These are phyloP conservation scores for Aspergillus fructus DNA, from an alignment of 2,329 filamentous ascomycete species.

Conservation along the genomic window DNA sequence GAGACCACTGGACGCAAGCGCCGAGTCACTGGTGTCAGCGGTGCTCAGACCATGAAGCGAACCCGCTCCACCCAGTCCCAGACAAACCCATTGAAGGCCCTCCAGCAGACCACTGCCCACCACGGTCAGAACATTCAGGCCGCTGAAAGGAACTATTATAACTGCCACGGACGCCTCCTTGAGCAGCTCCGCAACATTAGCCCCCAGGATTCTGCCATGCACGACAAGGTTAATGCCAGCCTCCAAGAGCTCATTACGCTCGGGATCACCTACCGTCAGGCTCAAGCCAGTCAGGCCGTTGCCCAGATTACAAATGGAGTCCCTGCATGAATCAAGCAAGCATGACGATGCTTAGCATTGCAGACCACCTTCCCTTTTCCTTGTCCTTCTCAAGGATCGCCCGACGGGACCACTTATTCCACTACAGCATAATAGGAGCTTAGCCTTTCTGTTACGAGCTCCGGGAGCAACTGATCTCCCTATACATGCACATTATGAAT, in stretches of 20 bases:
- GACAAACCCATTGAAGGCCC: conserved; percentile 33
- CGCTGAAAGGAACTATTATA: conserved; percentile 43
- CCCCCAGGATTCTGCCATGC: conserved; percentile 41
- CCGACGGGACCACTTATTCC: background rate
- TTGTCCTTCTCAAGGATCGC: background rate
- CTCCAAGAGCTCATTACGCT: conserved; percentile 45
- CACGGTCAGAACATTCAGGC: conserved; percentile 42
- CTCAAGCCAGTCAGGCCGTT: conserved; percentile 42
- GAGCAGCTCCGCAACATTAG: conserved; percentile 41
- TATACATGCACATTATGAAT: background rate
- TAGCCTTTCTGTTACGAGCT: background rate
- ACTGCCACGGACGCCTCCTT: conserved; percentile 40
- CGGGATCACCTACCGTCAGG: conserved; percentile 43
- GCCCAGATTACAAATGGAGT: conserved; percentile 35
- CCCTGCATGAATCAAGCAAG: conserved; percentile 28
- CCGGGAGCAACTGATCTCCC: background rate
- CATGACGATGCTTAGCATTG: background rate
- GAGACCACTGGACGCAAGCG: conserved; percentile 40
- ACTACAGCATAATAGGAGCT: background rate
- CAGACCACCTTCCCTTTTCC: background rate
- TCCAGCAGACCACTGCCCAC: conserved; percentile 32
- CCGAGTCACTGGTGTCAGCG: conserved; percentile 37
- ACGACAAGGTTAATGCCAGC: conserved; percentile 46
- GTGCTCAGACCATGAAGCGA: conserved; percentile 43
- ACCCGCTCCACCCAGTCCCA: conserved; percentile 42